A percentile compares a stretch with the other conserved stretches of the same genome.
These are phyloP conservation scores for Scheffersomyces titani DNA, from an alignment of 1,139 yeast species.

Conservation along the genomic window DNA sequence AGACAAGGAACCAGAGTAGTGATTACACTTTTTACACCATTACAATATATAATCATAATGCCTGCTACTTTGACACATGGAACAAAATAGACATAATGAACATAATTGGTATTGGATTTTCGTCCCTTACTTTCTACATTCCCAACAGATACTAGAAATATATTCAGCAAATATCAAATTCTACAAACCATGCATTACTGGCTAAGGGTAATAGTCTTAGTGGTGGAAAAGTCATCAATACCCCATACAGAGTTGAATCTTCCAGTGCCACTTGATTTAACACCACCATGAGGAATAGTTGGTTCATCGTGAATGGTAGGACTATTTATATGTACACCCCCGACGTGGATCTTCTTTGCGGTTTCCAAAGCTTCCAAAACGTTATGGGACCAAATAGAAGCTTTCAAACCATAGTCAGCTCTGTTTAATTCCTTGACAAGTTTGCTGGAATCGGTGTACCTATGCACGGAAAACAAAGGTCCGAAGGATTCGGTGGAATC, in stretches of 20 bases:
- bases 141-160: too few species aligned
- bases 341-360: slow-evolving; percentile 41
- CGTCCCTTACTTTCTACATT: too few species aligned
- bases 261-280: slow-evolving; percentile 52
- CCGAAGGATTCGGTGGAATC: slow-evolving; percentile 47
- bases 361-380: slow-evolving; percentile 35
- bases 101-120: too few species aligned
- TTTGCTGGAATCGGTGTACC: slow-evolving; percentile 31
- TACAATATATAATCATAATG: too few species aligned
- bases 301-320: slow-evolving; percentile 52
- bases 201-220: slow-evolving; percentile 38
- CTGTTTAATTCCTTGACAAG: slow-evolving; percentile 31
- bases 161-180: too few species aligned
- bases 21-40: too few species aligned
- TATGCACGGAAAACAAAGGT: slow-evolving; percentile 43
- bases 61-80: too few species aligned
- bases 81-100: too few species aligned
- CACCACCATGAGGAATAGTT: slow-evolving; percentile 58
- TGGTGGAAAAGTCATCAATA: slow-evolving; percentile 40
- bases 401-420: slow-evolving; percentile 48
- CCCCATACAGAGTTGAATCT: slow-evolving; percentile 56
- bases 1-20: too few species aligned
- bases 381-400: slow-evolving; percentile 56
- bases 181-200: slow-evolving; percentile 2
- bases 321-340: slow-evolving; percentile 55